Base-by-base conservation (phyloP, 2,329 filamentous ascomycete genomes). In the Pseudogymnoascus sp. region DNA sequence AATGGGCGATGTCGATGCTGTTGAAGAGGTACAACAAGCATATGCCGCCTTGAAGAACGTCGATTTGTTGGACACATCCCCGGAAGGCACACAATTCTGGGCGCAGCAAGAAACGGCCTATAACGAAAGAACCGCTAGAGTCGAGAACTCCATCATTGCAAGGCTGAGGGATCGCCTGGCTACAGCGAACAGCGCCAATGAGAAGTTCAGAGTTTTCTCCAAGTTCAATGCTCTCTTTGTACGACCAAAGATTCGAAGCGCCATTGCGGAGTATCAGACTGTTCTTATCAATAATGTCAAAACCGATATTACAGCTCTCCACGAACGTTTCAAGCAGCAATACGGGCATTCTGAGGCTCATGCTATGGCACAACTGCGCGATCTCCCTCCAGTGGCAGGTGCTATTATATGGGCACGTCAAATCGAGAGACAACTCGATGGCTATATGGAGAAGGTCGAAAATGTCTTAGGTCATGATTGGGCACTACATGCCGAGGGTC, bases 161-260 rank as follows among this genome's bases (percentile, higher is more conserved):
- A 85, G 92, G 63, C 82, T 99, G 34, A 85, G 95, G 72, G 95
- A 99, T 77, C 90, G 95, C 65, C 83, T 99, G 64, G 95, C 93
- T 13, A 96, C 92, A 6, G 93, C 95, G 11, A 97, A 96, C 81
- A 96, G 92, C 67, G 95, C 95, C 43, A 98, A 96, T 74, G 96
- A 99, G 77, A 99, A 99, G 95, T 99, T 99, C 76, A 90, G 96
- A 63, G 95, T 99, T 67, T 99, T 99, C 76, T 98, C 95, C 62
- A 98, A 98, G 75, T 99, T 99, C 84, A 99, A 99, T 74, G 95
- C 95, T 1, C 87, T 99, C 31, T 96, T 99, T 71, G 93, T 99
- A 64, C 87, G 95, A 65, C 95, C 95, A n/a, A 99, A 99, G 82
- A 98, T 99, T 78, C 89, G 95, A 69, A 93, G 96, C 69, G 96